Evolutionary conservation across 1,139 yeast genomes (phyloP).

Genomic region (Pichia sorboxylosa): DNA sequence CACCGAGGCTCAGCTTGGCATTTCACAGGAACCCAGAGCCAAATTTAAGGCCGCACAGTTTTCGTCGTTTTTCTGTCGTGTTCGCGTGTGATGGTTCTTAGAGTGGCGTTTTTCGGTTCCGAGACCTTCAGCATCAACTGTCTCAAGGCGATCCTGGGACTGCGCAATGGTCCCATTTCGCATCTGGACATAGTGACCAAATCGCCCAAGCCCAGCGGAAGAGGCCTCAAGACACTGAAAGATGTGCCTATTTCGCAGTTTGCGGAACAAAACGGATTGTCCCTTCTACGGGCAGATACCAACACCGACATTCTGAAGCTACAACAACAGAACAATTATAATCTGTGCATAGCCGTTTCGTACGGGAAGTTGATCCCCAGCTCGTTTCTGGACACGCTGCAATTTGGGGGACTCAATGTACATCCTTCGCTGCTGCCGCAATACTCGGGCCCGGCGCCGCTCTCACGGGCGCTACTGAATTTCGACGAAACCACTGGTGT

Average conservation of each 20-base stretch:
- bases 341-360: constrained; percentile 78
- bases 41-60: neutral
- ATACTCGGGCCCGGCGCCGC: constrained; percentile 84
- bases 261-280: constrained; percentile 25
- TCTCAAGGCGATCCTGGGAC: constrained; percentile 33
- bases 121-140: constrained; percentile 63
- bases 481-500: constrained; percentile 64
- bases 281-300: constrained; percentile 49
- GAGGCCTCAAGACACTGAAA: constrained; percentile 36
- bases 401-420: constrained; percentile 70
- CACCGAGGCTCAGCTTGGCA: no score
- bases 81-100: no score
- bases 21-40: no score
- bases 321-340: constrained; percentile 26
- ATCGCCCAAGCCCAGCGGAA: constrained; percentile 59
- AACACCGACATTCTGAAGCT: constrained; percentile 35
- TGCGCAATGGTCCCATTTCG: constrained; percentile 25
- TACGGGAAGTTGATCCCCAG: constrained; percentile 74
- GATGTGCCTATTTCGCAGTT: constrained; percentile 47
- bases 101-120: constrained; percentile 56
- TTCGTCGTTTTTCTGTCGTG: neutral
- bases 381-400: constrained; percentile 34
- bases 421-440: constrained; percentile 86
- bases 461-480: constrained; percentile 67
- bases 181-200: constrained; percentile 55